phyloP scores from a whole-genome alignment of 2,329 filamentous ascomycete species.

The Alternaria ventricosa region DNA sequence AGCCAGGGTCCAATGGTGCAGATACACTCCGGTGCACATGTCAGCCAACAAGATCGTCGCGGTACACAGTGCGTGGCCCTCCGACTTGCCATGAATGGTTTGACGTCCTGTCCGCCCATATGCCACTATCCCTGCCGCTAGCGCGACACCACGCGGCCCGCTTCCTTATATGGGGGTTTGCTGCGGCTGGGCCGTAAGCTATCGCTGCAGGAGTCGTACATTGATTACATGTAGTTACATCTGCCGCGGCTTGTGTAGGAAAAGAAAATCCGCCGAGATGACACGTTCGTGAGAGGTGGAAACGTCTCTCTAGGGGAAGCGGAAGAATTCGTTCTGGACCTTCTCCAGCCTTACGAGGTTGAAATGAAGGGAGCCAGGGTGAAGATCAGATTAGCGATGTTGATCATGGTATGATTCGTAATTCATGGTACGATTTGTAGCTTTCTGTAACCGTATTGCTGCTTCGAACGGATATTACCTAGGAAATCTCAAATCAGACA shows the following conservation, averaged over 20 bases:
- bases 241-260: slow-evolving; percentile 2
- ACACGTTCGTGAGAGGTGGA: neutral
- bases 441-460: neutral
- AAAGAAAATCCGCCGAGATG: neutral
- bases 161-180: slow-evolving; percentile 6
- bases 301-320: neutral
- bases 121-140: neutral
- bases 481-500: neutral
- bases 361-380: neutral
- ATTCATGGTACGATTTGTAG: neutral
- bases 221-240: neutral
- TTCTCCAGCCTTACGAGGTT: neutral
- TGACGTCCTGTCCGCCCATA: neutral
- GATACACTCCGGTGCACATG: neutral
- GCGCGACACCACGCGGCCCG: slow-evolving; percentile 5
- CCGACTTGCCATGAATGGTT: neutral
- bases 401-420: neutral
- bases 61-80: neutral
- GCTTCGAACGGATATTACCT: neutral
- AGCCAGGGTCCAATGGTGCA: neutral
- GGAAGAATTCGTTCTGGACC: neutral
- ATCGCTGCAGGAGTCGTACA: neutral
- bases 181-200: neutral
- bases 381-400: neutral
- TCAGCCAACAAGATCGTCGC: slow-evolving; percentile 3